Base-by-base conservation (phyloP, 2,329 filamentous ascomycete species). In the Cytospora mali region DNA sequence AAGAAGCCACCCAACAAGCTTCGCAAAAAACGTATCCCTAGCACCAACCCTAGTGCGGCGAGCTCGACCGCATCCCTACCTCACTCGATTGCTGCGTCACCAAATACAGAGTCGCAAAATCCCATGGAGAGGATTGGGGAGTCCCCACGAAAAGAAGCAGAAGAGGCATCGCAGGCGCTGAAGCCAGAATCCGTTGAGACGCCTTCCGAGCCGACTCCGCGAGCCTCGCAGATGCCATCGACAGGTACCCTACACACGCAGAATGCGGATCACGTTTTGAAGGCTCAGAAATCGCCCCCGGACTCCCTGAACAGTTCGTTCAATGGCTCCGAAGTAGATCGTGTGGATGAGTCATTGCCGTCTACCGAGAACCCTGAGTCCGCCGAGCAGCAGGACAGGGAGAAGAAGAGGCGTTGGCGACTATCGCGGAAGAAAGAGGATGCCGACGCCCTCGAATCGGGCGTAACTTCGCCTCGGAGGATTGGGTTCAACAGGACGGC, bases 1-100 rank as follows among this genome's bases (percentile, higher is more conserved):
- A 88, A 84, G 69, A 85, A 91, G 52, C 89, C 89, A 72, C 92
- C 93, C 0, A 97, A 97, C 71, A 97, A 97, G 75, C 79, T 99
- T 57, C 90, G 89, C 75, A 98, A 98, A 80, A 97, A 92, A 75
- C 83, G 88, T 66, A 80, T 90, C 61, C 88, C 91, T 0, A 92
- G 91, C 71, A 77, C 90, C 25, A 93, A 92, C 69, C 89, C 88
- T 23, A 97, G 94, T 72, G 93, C 94, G 0, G 93, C 97, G 67
- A 97, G 93, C 72, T 98, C 95, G 18, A 90, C 86, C 7, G 86
- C 90, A 18, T 97, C 93, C 9, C 79, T 96, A 18, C 74, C 78
- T 6, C 75, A 80, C 46, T 80, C 79, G 14, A 74, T 77, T 50
- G 72, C 76, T 11, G 74, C 75, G 1, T 84, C 83, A 6, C 83